Evolutionary conservation across 345 rosid genomes (phyloP), one percentile per base, ranked within the genome.

Genomic region (Barbarea vulgaris): DNA sequence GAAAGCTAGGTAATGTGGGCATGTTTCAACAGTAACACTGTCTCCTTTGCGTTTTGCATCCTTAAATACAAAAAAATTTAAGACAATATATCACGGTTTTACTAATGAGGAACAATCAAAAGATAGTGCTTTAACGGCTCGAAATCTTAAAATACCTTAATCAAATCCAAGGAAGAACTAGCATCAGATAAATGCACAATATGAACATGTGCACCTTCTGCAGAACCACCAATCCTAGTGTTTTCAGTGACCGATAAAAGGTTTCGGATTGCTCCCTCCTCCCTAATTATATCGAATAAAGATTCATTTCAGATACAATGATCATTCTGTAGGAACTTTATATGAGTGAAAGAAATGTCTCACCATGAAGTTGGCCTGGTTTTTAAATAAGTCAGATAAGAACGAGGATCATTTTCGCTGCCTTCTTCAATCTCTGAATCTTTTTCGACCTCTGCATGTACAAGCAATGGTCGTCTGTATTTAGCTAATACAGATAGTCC

Each of bases 201-300:
- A 47, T 95, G 99, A 79, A 95, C 87, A 87, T 92, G 99, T 61
- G 97, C 96, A 77, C 99, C 97, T 80, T 87, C 94, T 66, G 90
- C 86, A 60, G 83, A 77, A 76, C 93, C 94, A 78, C 93, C 96
- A 10, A 48, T 73, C 67, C 89, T 81, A 4, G 98, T 95, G 77
- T 85, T 89, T 79, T 77, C 82, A 36, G 97, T 75, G 55, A 89
- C 86, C 31, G 85, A 79, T 79, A 92, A 69, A 53, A 95, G 86
- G 75, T 90, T 90, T 48, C 71, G 77, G 64, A 92, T 92, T 53
- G 98, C 99, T 55, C 88, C 96, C 83, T 87, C 86, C 84, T 95
- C 99, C 97, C 98, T 95, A 73, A 31, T 81, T 61, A n/a, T 47
- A 31, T 68, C 67, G 41, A 55, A 44, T 27, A 12, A 51, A 44